Evolutionary conservation across 192 early-diverging fungal species (phyloP).

Genomic region (Coemansia sp.): DNA sequence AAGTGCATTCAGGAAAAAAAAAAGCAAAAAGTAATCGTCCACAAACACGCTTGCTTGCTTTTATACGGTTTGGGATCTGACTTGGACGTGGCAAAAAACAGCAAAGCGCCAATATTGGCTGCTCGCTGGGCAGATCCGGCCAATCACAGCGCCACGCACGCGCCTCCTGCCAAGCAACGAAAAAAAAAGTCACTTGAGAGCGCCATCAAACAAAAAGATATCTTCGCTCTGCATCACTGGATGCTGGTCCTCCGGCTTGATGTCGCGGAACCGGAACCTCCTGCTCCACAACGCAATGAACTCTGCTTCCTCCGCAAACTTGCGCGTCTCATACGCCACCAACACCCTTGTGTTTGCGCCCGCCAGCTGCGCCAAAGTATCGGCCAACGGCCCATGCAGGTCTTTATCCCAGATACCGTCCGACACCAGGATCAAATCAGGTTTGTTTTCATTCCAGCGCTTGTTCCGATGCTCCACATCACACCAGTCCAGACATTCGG

Average conservation of each 20-base stretch:
- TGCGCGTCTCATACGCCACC: constrained; percentile 31
- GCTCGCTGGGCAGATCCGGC: not conserved
- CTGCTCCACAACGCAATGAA: constrained; percentile 41
- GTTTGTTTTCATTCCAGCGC: not conserved
- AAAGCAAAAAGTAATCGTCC: no score
- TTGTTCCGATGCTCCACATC: not conserved
- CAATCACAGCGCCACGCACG: constrained; percentile 9
- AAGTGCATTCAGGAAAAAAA: no score
- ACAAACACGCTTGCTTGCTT: not conserved
- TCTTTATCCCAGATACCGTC: constrained; percentile 36
- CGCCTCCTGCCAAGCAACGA: constrained; percentile 1
- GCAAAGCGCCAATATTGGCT: no score
- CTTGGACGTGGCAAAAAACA: no score
- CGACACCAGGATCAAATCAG: constrained; percentile 40
- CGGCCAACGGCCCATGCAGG: constrained; percentile 35
- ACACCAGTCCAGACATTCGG: constrained; percentile 23
- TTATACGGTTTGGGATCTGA: no score
- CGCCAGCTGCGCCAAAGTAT: constrained; percentile 26
- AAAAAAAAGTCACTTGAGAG: not conserved
- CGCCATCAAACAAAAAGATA: constrained; percentile 36
- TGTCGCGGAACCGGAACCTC: constrained; percentile 39
- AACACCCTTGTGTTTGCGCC: constrained; percentile 19
- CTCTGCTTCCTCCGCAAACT: constrained; percentile 39
- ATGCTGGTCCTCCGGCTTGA: constrained; percentile 46
- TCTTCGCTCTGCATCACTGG: constrained; percentile 44